phyloP scores from a whole-genome alignment of 345 rosid species.

The Sonneratia caseolaris region DNA sequence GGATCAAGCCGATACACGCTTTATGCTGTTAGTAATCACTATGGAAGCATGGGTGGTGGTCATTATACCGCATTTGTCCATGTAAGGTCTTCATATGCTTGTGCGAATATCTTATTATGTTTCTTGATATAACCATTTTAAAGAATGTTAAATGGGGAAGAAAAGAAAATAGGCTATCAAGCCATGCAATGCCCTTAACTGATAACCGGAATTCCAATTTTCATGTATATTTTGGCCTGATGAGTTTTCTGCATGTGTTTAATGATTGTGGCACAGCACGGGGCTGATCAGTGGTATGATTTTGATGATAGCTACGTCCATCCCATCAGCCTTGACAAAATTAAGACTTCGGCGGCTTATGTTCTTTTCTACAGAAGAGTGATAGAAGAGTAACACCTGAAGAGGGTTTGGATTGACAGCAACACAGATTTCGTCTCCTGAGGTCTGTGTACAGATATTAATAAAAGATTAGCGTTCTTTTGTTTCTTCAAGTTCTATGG shows the following conservation, averaged over 20 bases:
- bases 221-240: not conserved
- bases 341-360: slow-evolving; percentile 89
- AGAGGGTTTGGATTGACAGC: not conserved
- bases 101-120: not conserved
- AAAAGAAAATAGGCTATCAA: not conserved
- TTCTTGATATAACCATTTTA: not conserved
- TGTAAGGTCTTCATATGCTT: slow-evolving; percentile 43
- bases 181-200: not conserved
- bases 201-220: not conserved
- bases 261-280: slow-evolving; percentile 48
- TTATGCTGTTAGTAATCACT: slow-evolving; percentile 93
- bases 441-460: slow-evolving; percentile 3
- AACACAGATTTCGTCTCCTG: not conserved
- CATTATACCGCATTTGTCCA: slow-evolving; percentile 97
- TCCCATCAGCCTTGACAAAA: slow-evolving; percentile 65
- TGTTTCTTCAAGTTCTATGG: not conserved
- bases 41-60: slow-evolving; percentile 97
- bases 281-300: slow-evolving; percentile 83
- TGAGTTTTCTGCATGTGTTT: not conserved
- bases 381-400: slow-evolving; percentile 23
- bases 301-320: slow-evolving; percentile 83
- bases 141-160: not conserved
- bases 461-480: slow-evolving; percentile 10
- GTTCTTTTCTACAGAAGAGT: slow-evolving; percentile 95
- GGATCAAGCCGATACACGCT: slow-evolving; percentile 63